Conservation (phyloP, 257 asterid genomes). For the Forsythia suspensa region DNA sequence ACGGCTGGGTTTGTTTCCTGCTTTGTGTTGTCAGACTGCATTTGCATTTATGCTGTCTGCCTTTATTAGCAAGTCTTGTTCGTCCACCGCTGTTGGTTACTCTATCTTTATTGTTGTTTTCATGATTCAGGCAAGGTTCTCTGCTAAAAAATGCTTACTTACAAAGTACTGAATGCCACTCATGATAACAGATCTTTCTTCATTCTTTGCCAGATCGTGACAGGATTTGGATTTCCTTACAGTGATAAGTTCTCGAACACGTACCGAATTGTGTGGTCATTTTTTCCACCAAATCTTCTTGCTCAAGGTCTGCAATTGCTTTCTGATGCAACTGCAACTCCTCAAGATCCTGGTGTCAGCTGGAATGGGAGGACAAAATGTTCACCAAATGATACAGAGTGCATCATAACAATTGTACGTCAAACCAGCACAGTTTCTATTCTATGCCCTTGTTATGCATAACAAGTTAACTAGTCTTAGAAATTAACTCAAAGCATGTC, state of each 20-base stretch:
- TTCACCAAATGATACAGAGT: conserved; percentile 76
- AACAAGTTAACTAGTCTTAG: conserved; percentile 15
- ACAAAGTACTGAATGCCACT: conserved; percentile 16
- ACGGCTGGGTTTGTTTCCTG: conserved; percentile 9
- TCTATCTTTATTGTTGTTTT: conserved; percentile 70
- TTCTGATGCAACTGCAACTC: conserved; percentile 80
- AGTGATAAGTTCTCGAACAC: conserved; percentile 39
- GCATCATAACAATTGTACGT: conserved; percentile 72
- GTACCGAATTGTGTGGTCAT: conserved; percentile 66
- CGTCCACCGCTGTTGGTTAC: conserved; percentile 78
- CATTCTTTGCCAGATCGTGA: conserved; percentile 66
- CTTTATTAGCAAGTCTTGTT: conserved; percentile 71
- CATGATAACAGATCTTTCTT: conserved; percentile 23
- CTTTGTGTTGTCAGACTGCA: conserved; percentile 55
- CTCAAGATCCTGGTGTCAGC: conserved; percentile 92
- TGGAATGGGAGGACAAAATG: conserved; percentile 79
- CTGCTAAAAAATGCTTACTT: conserved; percentile 11
- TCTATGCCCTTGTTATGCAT: not conserved
- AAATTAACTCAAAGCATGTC: not conserved
- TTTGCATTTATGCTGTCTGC: conserved; percentile 83
- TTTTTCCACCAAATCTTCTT: conserved; percentile 92
- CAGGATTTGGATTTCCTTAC: conserved; percentile 89
- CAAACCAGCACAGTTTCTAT: not conserved
- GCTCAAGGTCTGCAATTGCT: conserved; percentile 79
- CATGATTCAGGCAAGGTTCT: conserved; percentile 69